Evolutionary conservation across 2,329 filamentous ascomycete genomes (phyloP).

Genomic region (Calonectria crousiana): DNA sequence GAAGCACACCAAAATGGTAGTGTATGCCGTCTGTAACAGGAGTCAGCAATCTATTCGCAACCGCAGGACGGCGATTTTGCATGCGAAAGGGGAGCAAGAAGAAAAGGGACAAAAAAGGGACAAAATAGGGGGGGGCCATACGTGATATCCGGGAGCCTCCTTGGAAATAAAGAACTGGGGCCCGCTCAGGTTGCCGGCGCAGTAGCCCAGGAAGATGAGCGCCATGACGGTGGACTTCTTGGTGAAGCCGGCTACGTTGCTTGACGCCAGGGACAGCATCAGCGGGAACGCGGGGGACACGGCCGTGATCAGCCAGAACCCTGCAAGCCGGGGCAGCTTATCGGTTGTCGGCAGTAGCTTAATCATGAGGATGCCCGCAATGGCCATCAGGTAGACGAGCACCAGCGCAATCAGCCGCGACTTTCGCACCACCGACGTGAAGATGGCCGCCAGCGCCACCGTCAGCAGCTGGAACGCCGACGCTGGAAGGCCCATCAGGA

Average conservation of each 20-base stretch:
- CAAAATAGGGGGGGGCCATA: not conserved
- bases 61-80: not conserved
- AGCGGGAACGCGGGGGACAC: slow-evolving; percentile 56
- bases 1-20: slow-evolving; percentile 25
- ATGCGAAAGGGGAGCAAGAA: no score
- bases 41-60: slow-evolving; percentile 9
- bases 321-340: slow-evolving; percentile 34
- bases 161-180: slow-evolving; percentile 54
- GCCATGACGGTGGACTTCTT: slow-evolving; percentile 71
- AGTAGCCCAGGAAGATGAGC: slow-evolving; percentile 69
- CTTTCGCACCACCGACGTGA: slow-evolving; percentile 27
- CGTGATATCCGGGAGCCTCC: slow-evolving; percentile 26
- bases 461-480: slow-evolving; percentile 32
- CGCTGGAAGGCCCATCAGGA: slow-evolving; percentile 29
- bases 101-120: not conserved
- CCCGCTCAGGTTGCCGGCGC: slow-evolving; percentile 69
- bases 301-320: slow-evolving; percentile 64
- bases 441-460: slow-evolving; percentile 30
- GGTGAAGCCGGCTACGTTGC: slow-evolving; percentile 71
- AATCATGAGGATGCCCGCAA: slow-evolving; percentile 34
- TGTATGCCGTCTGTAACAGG: slow-evolving; percentile 24
- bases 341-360: slow-evolving; percentile 28
- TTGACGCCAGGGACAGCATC: slow-evolving; percentile 65
- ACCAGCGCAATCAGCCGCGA: slow-evolving; percentile 27
- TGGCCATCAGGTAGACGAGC: slow-evolving; percentile 28